Evolutionary conservation across 768 basidiomycete species (phyloP), one percentile per base, ranked within the genome.

Genomic region (Leccinum aurantiacum): DNA sequence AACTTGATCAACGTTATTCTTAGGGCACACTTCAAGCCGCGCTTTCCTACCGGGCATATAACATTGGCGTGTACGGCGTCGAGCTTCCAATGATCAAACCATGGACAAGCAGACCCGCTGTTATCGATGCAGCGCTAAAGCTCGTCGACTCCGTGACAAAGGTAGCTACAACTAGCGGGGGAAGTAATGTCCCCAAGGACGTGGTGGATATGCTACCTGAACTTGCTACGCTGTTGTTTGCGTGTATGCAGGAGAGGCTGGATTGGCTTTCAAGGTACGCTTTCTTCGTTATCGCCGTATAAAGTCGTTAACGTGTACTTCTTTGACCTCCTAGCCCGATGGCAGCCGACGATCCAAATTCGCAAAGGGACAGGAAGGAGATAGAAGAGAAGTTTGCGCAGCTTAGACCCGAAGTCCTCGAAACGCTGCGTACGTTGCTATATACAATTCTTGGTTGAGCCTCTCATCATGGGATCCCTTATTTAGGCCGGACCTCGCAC

Each of bases 21-120:
- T 49, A 96, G 95, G 84, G 83, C 35, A 82, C 90, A 13, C 79
- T 91, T 44, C 82, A 81, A 65, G 86, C 92, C 2, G 87, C 92
- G 0, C 78, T 86, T 53, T 84, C 88, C 35, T 93, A 91, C 71
- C 84, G 95, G 44, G 80, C 82, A 38, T 86, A 87, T 63, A 88
- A 91, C 65, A 69, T 82, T 2, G 78, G 80, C 8, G 84, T 90
- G 9, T 98, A 98, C 69, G 92, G 92, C 31, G 79, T 98, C 48
- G 81, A 84, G 24, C 77, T 81, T 22, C 88, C 83, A 5, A 84
- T 85, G 82, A 80, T 82, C 63, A 82, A 87, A 60, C 87, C 91
- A 0, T 98, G 95, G 96, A 93, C 93, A 17, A 91, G 92, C 66
- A 80, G 80, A 50, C 78, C 86, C 3, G 69, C 76, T 0, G 72